Conservation (phyloP, 805 yeast genomes). For the Cyberlindnera nakhonratchasimensis region DNA sequence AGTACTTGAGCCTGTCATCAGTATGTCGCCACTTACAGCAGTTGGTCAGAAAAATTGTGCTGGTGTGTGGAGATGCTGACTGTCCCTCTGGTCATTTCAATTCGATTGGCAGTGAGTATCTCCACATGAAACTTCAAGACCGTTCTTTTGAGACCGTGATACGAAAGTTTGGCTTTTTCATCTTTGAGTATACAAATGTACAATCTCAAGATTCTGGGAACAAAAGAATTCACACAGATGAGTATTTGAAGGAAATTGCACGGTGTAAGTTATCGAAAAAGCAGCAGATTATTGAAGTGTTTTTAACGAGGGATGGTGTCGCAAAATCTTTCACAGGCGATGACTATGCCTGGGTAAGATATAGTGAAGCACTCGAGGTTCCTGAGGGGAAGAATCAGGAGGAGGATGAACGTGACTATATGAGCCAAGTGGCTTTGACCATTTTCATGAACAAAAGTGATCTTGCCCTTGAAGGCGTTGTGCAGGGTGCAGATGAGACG, state of each 20-base stretch:
- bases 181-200: conserved; percentile 14
- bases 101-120: conserved; percentile 8
- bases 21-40: conserved; percentile 20
- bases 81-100: conserved; percentile 12
- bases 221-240: conserved; percentile 6
- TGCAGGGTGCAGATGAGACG: background rate
- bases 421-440: conserved; percentile 14
- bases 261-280: conserved; percentile 1
- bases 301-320: conserved; percentile 6
- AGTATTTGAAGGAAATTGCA: conserved; percentile 11
- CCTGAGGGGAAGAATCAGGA: conserved; percentile 3
- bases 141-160: conserved; percentile 2
- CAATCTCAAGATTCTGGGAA: background rate
- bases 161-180: conserved; percentile 11
- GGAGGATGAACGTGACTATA: background rate
- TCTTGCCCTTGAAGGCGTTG: conserved; percentile 2
- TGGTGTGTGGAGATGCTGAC: conserved; percentile 20
- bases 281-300: conserved; percentile 17
- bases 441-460: conserved; percentile 13
- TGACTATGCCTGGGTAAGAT: conserved; percentile 5
- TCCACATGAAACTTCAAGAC: conserved; percentile 3
- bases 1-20: conserved; percentile 9
- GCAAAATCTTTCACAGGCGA: conserved; percentile 7
- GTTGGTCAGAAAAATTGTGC: conserved; percentile 17
- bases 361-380: conserved; percentile 1